Conservation (phyloP, 2,329 filamentous ascomycete genomes). For the Fusarium sp. region DNA sequence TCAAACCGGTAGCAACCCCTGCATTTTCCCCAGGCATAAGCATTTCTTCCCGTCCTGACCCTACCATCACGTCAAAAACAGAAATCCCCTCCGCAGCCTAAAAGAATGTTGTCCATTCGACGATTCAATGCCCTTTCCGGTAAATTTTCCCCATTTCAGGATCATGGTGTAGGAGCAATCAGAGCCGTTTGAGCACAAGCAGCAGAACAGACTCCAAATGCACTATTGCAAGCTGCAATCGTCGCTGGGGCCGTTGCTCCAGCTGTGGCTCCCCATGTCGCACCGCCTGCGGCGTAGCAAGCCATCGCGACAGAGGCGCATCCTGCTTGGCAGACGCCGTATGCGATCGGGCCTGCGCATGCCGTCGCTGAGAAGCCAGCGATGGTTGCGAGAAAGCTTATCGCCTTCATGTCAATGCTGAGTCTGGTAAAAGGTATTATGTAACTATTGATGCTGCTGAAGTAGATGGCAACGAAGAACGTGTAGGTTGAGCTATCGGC, state of each 20-base stretch:
- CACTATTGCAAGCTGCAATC: background rate
- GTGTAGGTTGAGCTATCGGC: no score
- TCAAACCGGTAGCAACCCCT: background rate
- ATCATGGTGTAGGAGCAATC: background rate
- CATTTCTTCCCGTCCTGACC: no score
- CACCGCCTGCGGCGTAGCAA: background rate
- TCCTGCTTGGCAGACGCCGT: background rate
- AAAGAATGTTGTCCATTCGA: accelerated
- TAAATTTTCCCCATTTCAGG: background rate
- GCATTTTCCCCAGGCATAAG: no score
- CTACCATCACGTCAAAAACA: background rate
- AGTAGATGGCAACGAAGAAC: no score
- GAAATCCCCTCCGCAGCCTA: accelerated
- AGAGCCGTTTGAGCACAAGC: background rate
- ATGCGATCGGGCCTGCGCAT: background rate
- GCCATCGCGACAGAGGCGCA: background rate
- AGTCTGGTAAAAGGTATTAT: no score
- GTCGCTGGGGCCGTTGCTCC: background rate
- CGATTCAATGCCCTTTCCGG: no score
- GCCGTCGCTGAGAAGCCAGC: background rate
- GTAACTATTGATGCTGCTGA: no score
- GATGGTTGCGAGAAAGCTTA: no score
- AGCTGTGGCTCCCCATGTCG: background rate
- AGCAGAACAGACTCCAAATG: slow-evolving; percentile 6
- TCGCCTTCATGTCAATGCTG: no score